phyloP scores from a whole-genome alignment of 192 early-diverging fungal species.

The Entomortierella beljakovae region DNA sequence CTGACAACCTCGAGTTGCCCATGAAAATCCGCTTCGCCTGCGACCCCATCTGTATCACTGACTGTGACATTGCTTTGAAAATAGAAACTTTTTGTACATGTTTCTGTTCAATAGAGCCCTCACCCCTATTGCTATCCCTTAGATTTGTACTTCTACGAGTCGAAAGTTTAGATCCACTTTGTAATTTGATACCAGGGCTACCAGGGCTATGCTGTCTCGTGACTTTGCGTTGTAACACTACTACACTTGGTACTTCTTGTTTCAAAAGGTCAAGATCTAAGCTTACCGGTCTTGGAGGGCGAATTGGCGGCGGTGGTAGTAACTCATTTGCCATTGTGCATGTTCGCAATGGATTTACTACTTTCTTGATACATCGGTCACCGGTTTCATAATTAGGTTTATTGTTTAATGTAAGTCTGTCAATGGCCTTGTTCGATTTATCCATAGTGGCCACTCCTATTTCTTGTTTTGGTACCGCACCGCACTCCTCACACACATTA shows the following conservation, averaged over 20 bases:
- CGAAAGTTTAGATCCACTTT: too few species aligned
- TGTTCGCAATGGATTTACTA: neutral
- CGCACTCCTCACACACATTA: too few species aligned
- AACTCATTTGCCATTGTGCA: neutral
- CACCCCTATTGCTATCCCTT: too few species aligned
- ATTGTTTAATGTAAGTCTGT: too few species aligned
- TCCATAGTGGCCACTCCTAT: too few species aligned
- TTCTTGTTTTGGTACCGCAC: too few species aligned
- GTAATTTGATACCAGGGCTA: too few species aligned
- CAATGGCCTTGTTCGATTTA: too few species aligned
- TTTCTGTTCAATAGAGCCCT: too few species aligned
- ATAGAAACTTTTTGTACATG: neutral
- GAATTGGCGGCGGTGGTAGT: neutral
- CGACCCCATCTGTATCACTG: neutral
- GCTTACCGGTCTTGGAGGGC: neutral
- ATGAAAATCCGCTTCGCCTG: neutral
- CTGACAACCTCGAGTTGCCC: neutral
- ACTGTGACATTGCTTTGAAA: neutral
- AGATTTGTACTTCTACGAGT: neutral
- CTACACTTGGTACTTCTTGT: neutral
- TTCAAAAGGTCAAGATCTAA: neutral
- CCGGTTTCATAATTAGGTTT: too few species aligned
- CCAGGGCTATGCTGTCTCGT: too few species aligned
- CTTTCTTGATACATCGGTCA: neutral
- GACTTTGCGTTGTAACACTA: neutral